phyloP scores from a whole-genome alignment of 192 early-diverging fungal species.

The Podochytrium sp. region DNA sequence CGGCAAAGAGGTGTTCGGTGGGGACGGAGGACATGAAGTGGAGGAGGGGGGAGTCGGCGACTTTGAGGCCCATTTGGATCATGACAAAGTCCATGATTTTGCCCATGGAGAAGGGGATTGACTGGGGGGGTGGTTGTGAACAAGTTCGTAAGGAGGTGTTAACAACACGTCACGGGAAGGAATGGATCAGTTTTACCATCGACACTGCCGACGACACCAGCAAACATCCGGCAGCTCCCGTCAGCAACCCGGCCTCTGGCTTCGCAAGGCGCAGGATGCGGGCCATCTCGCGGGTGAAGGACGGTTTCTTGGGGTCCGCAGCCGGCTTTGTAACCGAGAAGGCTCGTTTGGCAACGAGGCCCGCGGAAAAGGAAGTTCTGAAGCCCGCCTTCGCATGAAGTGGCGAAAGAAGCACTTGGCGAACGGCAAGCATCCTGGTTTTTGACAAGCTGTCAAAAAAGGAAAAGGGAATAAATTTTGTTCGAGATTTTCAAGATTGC shows the following conservation, averaged over 20 bases:
- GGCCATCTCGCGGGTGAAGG: conserved; percentile 10
- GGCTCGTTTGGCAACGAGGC: no score
- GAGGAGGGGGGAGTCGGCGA: conserved; percentile 22
- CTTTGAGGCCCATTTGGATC: conserved; percentile 22
- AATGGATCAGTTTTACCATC: conserved; percentile 22
- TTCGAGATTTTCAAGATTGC: no score
- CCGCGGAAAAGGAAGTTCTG: no score
- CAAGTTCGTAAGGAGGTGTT: neutral
- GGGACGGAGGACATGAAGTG: conserved; percentile 16
- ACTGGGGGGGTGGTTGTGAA: neutral
- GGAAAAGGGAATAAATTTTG: no score
- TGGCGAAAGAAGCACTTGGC: no score
- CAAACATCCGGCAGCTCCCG: conserved; percentile 23
- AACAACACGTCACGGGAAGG: neutral
- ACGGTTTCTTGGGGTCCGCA: conserved; percentile 3
- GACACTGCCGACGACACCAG: conserved; percentile 42
- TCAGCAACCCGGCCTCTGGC: conserved; percentile 30
- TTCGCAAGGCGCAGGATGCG: conserved; percentile 30
- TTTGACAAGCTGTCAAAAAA: no score
- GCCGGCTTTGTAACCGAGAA: no score
- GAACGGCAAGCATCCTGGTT: no score
- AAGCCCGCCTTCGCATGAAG: no score
- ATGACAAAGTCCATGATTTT: conserved; percentile 46
- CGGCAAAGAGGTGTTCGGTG: conserved; percentile 25
- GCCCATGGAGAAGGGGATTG: conserved; percentile 47